Evolutionary conservation across 2,329 filamentous ascomycete genomes (phyloP).

Genomic region (Plectosphaerella plurivora): DNA sequence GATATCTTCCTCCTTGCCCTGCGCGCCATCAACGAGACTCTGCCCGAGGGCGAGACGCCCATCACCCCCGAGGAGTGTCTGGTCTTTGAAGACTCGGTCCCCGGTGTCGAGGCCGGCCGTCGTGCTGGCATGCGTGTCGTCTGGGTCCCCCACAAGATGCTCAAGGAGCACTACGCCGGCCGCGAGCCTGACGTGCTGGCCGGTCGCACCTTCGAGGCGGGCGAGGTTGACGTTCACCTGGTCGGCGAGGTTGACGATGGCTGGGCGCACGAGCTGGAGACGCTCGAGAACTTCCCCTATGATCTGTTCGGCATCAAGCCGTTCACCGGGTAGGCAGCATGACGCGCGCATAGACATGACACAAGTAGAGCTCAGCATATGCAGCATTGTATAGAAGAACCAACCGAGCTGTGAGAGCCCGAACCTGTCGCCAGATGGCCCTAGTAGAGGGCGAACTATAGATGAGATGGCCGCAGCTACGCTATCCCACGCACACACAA

Average conservation of each 20-base stretch:
- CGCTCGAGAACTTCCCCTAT: constrained; percentile 52
- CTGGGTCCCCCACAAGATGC: constrained; percentile 81
- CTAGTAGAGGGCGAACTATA: too few species aligned
- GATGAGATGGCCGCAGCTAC: too few species aligned
- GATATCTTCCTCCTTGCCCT: constrained; percentile 92
- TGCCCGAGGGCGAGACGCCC: constrained; percentile 56
- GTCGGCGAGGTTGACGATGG: constrained; percentile 55
- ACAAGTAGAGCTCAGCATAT: background rate
- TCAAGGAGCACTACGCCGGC: constrained; percentile 71
- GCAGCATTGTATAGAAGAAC: too few species aligned
- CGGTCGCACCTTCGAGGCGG: constrained; percentile 68
- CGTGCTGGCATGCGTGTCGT: constrained; percentile 92
- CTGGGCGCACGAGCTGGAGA: constrained; percentile 52
- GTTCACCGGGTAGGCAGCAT: constrained; percentile 28
- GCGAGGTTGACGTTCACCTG: constrained; percentile 48
- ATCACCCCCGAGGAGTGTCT: constrained; percentile 84
- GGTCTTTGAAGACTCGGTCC: constrained; percentile 94
- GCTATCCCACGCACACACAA: too few species aligned
- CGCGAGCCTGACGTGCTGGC: constrained; percentile 79
- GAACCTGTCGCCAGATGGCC: too few species aligned
- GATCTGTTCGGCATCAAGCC: constrained; percentile 52
- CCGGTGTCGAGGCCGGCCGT: constrained; percentile 84
- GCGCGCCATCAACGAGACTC: constrained; percentile 73
- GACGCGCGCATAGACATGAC: constrained; percentile 11
- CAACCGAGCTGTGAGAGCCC: background rate